phyloP scores from a whole-genome alignment of 306 rosid species.

The Sicyos edulis region DNA sequence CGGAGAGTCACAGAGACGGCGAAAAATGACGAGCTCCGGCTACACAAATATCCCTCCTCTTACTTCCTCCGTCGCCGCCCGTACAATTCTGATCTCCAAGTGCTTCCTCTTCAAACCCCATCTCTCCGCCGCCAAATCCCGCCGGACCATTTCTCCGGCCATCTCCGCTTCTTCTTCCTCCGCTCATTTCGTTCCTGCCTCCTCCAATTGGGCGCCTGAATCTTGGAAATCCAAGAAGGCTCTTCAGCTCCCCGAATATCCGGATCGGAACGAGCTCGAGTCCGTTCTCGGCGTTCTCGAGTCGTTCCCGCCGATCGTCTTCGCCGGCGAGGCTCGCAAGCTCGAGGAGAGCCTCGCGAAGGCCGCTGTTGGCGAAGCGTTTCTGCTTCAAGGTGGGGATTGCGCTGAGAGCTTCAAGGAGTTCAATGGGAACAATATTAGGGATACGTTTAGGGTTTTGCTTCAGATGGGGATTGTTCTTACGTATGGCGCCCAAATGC shows the following conservation, averaged over 20 bases:
- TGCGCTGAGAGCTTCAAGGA: conserved; percentile 90
- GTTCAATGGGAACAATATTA: conserved; percentile 42
- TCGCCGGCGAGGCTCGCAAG: conserved; percentile 38
- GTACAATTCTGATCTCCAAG: neutral
- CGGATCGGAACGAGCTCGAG: conserved; percentile 30
- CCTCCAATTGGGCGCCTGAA: conserved; percentile 28
- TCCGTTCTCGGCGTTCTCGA: conserved; percentile 29
- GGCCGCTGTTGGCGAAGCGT: conserved; percentile 38
- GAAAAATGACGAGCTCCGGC: conserved; percentile 10
- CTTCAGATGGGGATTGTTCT: conserved; percentile 35
- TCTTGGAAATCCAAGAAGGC: conserved; percentile 40
- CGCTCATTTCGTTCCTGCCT: neutral
- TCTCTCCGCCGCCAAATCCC: neutral
- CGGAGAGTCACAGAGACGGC: neutral
- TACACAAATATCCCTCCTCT: neutral
- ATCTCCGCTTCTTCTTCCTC: conserved; percentile 8
- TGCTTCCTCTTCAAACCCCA: conserved; percentile 5
- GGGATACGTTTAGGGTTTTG: conserved; percentile 36
- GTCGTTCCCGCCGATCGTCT: conserved; percentile 37
- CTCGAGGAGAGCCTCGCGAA: conserved; percentile 37
- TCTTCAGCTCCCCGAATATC: conserved; percentile 36
- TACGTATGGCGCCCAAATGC: conserved; percentile 38
- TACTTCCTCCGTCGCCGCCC: neutral
- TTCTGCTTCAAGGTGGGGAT: conserved; percentile 40
- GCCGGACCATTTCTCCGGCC: conserved; percentile 5